Evolutionary conservation across 257 asterid genomes (phyloP).

Genomic region (Coffea canephora): DNA sequence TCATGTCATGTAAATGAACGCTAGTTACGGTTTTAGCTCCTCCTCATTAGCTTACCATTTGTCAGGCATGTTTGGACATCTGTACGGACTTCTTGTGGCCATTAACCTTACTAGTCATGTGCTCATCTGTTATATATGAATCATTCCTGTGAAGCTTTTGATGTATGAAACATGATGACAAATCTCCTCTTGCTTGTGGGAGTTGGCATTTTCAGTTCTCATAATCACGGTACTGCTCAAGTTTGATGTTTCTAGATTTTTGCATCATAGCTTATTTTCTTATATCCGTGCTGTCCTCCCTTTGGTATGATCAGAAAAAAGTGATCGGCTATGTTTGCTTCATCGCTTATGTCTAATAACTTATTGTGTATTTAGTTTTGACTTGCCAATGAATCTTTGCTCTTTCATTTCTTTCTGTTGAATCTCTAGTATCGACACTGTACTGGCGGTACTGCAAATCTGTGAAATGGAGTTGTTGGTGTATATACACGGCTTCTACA

Average conservation of each 20-base stretch:
- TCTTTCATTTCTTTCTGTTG: neutral
- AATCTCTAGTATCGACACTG: neutral
- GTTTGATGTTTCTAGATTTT: neutral
- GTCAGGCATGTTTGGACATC: neutral
- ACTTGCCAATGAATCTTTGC: neutral
- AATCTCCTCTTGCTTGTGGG: neutral
- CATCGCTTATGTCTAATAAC: neutral
- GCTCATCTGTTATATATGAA: constrained; percentile 7
- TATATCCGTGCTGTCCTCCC: neutral
- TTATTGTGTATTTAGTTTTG: neutral
- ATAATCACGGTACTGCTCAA: neutral
- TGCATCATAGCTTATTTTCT: neutral
- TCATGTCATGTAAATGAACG: constrained; percentile 25
- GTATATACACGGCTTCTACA: neutral
- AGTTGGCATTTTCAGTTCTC: neutral
- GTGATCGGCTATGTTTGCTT: neutral
- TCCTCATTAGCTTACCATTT: constrained; percentile 2
- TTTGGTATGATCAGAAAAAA: neutral
- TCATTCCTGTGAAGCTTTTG: constrained; percentile 10
- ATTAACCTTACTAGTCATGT: constrained; percentile 3
- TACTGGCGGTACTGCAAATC: neutral
- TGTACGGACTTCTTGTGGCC: constrained; percentile 7
- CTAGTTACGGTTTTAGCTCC: constrained; percentile 12
- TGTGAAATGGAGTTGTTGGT: neutral
- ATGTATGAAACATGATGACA: neutral